phyloP scores from a whole-genome alignment of 192 early-diverging fungal species.

The Coemansia sp. region DNA sequence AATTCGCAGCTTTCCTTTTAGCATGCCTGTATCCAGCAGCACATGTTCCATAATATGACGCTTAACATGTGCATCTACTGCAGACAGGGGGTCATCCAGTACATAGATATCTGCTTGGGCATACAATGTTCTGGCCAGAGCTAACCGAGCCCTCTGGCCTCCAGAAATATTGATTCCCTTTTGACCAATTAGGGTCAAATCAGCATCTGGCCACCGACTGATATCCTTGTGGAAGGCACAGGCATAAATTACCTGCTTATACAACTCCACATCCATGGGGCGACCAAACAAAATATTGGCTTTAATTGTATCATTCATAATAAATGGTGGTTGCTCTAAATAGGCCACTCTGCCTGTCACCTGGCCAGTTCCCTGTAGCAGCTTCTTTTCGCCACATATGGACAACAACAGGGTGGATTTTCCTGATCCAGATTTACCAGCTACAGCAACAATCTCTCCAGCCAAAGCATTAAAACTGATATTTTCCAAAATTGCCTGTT shows the following conservation, averaged over 20 bases:
- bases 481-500: constrained; percentile 6
- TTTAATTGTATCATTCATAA: constrained; percentile 39
- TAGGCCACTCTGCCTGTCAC: constrained; percentile 58
- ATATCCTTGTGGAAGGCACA: constrained; percentile 27
- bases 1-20: not conserved
- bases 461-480: constrained; percentile 1
- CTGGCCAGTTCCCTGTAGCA: constrained; percentile 59
- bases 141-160: constrained; percentile 62
- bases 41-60: constrained; percentile 22
- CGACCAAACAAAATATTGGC: constrained; percentile 39
- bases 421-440: constrained; percentile 56
- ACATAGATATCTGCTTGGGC: constrained; percentile 52
- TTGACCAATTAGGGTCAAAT: constrained; percentile 57
- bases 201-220: constrained; percentile 8
- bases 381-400: constrained; percentile 73
- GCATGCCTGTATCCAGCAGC: not conserved
- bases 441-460: constrained; percentile 41
- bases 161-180: constrained; percentile 59
- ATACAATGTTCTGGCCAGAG: constrained; percentile 63
- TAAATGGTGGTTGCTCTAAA: constrained; percentile 33
- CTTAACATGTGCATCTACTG: constrained; percentile 22
- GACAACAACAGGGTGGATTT: constrained; percentile 58
- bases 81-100: constrained; percentile 23
- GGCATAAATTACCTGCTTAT: constrained; percentile 16
- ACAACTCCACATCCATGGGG: constrained; percentile 9